A percentile compares a stretch with the other conserved stretches of the same genome.
These are phyloP conservation scores for Xylaria sp. DNA, from an alignment of 2,329 filamentous ascomycete species.

Conservation along the genomic window DNA sequence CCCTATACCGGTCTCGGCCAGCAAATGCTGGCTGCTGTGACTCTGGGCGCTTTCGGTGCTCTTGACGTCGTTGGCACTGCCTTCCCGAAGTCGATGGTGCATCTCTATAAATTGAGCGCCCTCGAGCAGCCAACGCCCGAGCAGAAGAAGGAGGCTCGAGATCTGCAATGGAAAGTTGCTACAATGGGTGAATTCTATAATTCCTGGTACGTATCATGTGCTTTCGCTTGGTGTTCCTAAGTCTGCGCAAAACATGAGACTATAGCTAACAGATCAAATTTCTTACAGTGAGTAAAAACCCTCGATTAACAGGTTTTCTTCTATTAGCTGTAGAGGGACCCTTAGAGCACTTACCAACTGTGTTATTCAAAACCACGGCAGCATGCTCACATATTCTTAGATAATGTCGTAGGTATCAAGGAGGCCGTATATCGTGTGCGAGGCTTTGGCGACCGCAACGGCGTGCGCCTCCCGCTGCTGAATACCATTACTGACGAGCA, in stretches of 20 bases:
- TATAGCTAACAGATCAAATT: constrained; percentile 12
- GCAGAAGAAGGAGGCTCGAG: constrained; percentile 62
- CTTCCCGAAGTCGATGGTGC: constrained; percentile 71
- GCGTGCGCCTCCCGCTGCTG: constrained; percentile 35
- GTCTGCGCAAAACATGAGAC: not conserved
- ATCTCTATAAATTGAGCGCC: constrained; percentile 62
- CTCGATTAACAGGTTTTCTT: not conserved
- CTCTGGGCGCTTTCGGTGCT: constrained; percentile 71
- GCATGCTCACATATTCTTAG: constrained; percentile 29
- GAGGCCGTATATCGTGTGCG: constrained; percentile 37
- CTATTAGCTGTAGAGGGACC: not conserved
- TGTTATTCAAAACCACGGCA: not conserved
- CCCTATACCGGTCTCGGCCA: constrained; percentile 75
- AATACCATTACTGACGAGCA: constrained; percentile 37
- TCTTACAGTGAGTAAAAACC: constrained; percentile 28
- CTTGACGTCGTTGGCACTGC: constrained; percentile 74
- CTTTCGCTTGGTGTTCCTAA: not conserved
- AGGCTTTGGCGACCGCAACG: constrained; percentile 35
- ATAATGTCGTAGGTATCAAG: constrained; percentile 38
- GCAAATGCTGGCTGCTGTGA: constrained; percentile 71
- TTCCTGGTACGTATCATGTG: constrained; percentile 30
- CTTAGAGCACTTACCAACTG: not conserved
- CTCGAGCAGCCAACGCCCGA: constrained; percentile 54
- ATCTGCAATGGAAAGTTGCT: constrained; percentile 63
- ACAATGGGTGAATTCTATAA: constrained; percentile 37